These are phyloP conservation scores for Aspergillus tubingensis DNA, from an alignment of 2,329 filamentous ascomycete species.

Conservation along the genomic window DNA sequence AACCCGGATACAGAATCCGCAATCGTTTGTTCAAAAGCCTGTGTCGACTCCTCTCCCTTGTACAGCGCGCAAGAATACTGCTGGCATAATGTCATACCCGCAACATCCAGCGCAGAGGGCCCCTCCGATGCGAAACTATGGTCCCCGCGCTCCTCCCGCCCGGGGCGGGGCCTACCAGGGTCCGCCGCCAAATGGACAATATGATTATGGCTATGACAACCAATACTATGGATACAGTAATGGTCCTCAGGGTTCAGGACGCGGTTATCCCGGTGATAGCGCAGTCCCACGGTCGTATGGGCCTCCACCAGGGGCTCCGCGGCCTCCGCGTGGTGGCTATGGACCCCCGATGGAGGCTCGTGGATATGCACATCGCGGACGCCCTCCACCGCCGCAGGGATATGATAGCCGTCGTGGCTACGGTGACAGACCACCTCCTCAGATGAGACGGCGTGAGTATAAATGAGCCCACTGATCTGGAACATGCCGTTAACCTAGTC, in stretches of 20 bases:
- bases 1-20: not conserved
- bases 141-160: conserved; percentile 24
- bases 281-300: conserved; percentile 29
- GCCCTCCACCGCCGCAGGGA: conserved; percentile 26
- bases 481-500: not conserved
- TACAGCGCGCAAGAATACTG: not conserved
- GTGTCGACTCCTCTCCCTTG: not conserved
- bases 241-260: conserved; percentile 30
- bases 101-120: conserved; percentile 35
- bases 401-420: conserved; percentile 30
- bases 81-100: conserved; percentile 39
- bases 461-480: not conserved
- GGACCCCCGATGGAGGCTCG: conserved; percentile 26
- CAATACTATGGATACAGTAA: conserved; percentile 25
- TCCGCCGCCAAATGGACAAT: conserved; percentile 28
- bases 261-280: conserved; percentile 30
- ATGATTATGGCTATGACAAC: conserved; percentile 31
- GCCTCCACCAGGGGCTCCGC: conserved; percentile 30
- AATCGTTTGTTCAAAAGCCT: not conserved
- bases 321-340: conserved; percentile 35
- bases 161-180: conserved; percentile 19
- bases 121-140: conserved; percentile 37
- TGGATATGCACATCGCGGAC: conserved; percentile 29
- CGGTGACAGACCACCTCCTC: conserved; percentile 32
- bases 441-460: conserved; percentile 38